phyloP scores from a whole-genome alignment of 768 basidiomycete species.

The Mycena galericulata region DNA sequence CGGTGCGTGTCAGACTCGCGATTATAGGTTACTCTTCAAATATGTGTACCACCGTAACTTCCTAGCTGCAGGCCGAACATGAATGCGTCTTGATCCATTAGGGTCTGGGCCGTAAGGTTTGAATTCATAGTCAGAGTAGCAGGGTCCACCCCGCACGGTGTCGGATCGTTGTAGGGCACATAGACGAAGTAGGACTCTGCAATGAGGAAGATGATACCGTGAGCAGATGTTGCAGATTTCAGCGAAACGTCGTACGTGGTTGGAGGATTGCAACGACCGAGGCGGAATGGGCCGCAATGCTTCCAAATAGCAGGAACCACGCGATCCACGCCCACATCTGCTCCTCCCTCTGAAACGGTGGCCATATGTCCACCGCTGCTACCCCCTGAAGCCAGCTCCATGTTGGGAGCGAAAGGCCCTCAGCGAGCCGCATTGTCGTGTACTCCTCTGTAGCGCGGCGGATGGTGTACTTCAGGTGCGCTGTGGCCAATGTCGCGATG shows the following conservation, averaged over 20 bases:
- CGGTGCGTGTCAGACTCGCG: no score
- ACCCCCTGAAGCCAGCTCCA: slow-evolving; percentile 18
- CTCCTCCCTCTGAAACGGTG: slow-evolving; percentile 7
- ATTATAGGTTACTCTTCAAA: no score
- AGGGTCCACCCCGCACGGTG: no score
- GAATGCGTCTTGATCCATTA: no score
- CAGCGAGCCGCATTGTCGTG: background rate
- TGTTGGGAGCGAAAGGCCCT: background rate
- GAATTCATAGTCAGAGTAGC: no score
- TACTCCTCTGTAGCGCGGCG: background rate
- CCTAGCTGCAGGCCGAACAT: no score
- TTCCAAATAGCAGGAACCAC: slow-evolving; percentile 13
- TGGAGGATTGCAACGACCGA: slow-evolving; percentile 22
- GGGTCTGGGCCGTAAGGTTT: no score
- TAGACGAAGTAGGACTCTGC: no score
- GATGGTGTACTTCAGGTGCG: slow-evolving; percentile 18
- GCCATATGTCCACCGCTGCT: background rate
- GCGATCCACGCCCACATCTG: background rate
- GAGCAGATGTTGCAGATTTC: no score
- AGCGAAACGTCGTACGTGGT: slow-evolving; percentile 9
- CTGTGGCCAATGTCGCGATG: slow-evolving; percentile 15
- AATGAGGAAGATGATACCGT: no score
- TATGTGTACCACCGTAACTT: no score
- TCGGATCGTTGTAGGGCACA: no score
- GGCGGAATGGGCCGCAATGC: slow-evolving; percentile 23